Conservation (phyloP, 2,329 filamentous ascomycete genomes). For the Cladosporium sp. region DNA sequence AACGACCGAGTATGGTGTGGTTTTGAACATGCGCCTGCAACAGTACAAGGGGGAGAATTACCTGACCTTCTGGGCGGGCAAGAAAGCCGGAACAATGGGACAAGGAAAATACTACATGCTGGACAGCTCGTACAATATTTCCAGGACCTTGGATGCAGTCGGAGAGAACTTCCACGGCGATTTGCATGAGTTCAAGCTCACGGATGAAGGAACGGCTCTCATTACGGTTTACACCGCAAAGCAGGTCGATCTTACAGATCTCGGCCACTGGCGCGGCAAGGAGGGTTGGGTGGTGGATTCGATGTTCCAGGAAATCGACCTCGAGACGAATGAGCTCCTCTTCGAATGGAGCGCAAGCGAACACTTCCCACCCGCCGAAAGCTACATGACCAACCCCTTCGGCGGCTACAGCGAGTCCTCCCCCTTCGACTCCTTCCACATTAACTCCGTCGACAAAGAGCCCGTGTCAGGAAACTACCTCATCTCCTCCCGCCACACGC, state of each 20-base stretch:
- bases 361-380: conserved; percentile 30
- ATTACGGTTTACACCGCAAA: conserved; percentile 40
- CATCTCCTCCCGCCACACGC: conserved; percentile 42
- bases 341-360: conserved; percentile 39
- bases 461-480: conserved; percentile 42
- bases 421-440: conserved; percentile 45
- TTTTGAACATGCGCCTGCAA: conserved; percentile 32
- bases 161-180: conserved; percentile 32
- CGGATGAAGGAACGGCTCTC: conserved; percentile 37
- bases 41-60: conserved; percentile 32
- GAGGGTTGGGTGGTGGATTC: conserved; percentile 42
- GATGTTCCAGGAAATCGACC: conserved; percentile 41
- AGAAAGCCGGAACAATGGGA: conserved; percentile 31
- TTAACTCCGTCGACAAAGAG: conserved; percentile 52
- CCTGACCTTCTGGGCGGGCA: conserved; percentile 38
- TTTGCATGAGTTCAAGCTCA: conserved; percentile 43
- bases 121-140: conserved; percentile 24
- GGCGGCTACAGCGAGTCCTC: conserved; percentile 33
- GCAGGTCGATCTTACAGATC: conserved; percentile 23
- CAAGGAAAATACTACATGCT: conserved; percentile 33
- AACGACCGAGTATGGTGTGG: conserved; percentile 26
- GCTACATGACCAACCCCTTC: conserved; percentile 32
- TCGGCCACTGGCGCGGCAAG: conserved; percentile 22
- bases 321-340: conserved; percentile 36
- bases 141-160: conserved; percentile 25